Base-by-base conservation (phyloP, 441 rosid genomes). In the Jatropha podagrica region DNA sequence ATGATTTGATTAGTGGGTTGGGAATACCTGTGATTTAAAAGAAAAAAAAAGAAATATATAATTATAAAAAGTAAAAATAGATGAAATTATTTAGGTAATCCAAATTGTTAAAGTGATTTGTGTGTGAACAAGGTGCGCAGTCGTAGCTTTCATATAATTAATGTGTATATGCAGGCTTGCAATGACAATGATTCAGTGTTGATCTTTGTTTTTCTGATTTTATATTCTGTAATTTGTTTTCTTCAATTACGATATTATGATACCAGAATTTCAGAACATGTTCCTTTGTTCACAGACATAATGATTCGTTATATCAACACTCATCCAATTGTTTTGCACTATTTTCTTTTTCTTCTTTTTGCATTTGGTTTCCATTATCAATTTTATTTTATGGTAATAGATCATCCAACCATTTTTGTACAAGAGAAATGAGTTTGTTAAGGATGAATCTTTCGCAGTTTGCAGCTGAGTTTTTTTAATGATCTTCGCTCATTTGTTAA, bases 281-380 rank as follows among this genome's bases (percentile, higher is more conserved):
- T 26, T 69, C 18, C 58, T 48, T 62, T 27, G 7, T 51, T 73
- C 1, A 54, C n/a, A 54, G 14, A 54, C 81, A 76, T 55, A 70
- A 83, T 83, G 49, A 83, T 78, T 78, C 7, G 14, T 20, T 60
- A 26, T 18, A 80, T 78, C 63, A 62, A 76, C 27, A 60, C 58
- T 59, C 44, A 20, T 73, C 52, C 17, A 54, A 37, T 76, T 52
- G 73, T 48, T 49, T 1, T 17, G 75, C 52, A 76, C 41, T 64
- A 61, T 15, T 10, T 11, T 26, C 32, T 32, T 18, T 17, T 14
- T 38, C 6, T 1, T 17, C 8, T 65, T n/a, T 5, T 14, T 23
- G 23, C 23, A 23, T 0, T 23, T 23, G 23, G 23, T 23, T 23
- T 23, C 23, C 23, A 23, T 23, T 23, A 23, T 23, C 23, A 23